Evolutionary conservation across 305 asterid species (phyloP), one percentile per base, ranked within the genome.

Genomic region (Fraxinus sp.): DNA sequence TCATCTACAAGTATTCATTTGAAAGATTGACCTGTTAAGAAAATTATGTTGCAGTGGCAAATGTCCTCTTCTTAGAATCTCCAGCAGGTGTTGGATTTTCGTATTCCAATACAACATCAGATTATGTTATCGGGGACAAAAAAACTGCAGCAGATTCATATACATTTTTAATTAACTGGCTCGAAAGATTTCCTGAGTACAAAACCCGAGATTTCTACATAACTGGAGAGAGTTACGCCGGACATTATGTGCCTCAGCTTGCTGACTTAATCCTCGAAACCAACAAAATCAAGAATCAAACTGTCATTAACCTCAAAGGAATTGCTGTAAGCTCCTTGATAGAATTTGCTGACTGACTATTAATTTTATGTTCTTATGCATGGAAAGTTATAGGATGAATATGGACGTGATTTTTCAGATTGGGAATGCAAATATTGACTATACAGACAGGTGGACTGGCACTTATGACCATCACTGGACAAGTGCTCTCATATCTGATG

Each of bases 31-130:
- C 59, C 6, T 49, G 59, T 49, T 14, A 49, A 49, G 59, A 49
- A 49, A 49, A 49, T 49, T 49, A 49, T 49, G 59, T 14, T 86
- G 88, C 88, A 91, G 94, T 64, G 68, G 95, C 94, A 41, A 91
- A 91, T 79, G 77, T 92, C 11, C 73, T 92, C 35, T 92, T 89
- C 87, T 49, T 92, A 62, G 97, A 91, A 24, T 91, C 95, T 11
- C 97, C 95, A 0, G 93, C 97, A 0, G 93, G 97, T 1, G 97
- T 92, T 43, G 97, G 94, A 79, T 90, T 90, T 80, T 90, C 94
- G 2, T 90, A 89, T 64, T 91, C 96, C 1, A 92, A 92, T 71
- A 87, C 76, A 0, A 32, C 91, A 8, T 85, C 91, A 0, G 92
- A 92, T 75, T 88, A 89, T 39, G 3, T 7, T 0, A 89, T 75